These are phyloP conservation scores for Collybia sordida DNA, from an alignment of 768 basidiomycete genomes.

Conservation along the genomic window DNA sequence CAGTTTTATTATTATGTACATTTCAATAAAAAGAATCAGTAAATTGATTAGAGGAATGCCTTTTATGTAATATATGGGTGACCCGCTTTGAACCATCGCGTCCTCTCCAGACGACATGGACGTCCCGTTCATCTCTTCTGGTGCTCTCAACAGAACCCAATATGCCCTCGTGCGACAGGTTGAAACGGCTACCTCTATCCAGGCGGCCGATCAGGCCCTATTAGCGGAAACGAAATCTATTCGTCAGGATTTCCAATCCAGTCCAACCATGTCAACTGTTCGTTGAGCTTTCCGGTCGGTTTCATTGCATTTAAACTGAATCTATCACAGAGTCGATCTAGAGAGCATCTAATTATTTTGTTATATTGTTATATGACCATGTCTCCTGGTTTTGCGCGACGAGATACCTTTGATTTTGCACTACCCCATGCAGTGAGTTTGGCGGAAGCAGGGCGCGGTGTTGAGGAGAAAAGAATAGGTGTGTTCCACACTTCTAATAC, in stretches of 20 bases:
- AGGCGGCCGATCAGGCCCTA: constrained; percentile 62
- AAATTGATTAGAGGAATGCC: too few species aligned
- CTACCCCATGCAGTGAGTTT: constrained; percentile 75
- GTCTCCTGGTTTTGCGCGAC: constrained; percentile 38
- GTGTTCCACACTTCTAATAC: constrained; percentile 3
- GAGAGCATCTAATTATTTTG: constrained; percentile 65
- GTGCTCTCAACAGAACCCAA: constrained; percentile 73
- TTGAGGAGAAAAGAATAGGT: constrained; percentile 72
- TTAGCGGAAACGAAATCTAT: constrained; percentile 57
- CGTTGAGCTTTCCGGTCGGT: constrained; percentile 25
- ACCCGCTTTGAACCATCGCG: too few species aligned
- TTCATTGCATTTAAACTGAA: constrained; percentile 15
- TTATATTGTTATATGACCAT: constrained; percentile 65
- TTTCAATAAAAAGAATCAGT: too few species aligned
- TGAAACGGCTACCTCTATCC: constrained; percentile 57
- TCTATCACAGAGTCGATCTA: constrained; percentile 53
- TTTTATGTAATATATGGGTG: too few species aligned
- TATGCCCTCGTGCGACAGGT: constrained; percentile 75
- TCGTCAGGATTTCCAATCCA: constrained; percentile 45
- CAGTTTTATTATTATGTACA: too few species aligned
- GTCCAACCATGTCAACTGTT: constrained; percentile 53
- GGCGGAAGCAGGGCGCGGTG: constrained; percentile 63
- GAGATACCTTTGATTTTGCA: constrained; percentile 64
- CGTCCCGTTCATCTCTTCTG: constrained; percentile 75
- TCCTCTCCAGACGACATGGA: constrained; percentile 48